Percentiles rank a stretch among this genome's conserved stretches.
These are phyloP conservation scores for Dichotomocladium elegans DNA, from an alignment of 371 early-diverging fungal genomes.

Conservation along the genomic window DNA sequence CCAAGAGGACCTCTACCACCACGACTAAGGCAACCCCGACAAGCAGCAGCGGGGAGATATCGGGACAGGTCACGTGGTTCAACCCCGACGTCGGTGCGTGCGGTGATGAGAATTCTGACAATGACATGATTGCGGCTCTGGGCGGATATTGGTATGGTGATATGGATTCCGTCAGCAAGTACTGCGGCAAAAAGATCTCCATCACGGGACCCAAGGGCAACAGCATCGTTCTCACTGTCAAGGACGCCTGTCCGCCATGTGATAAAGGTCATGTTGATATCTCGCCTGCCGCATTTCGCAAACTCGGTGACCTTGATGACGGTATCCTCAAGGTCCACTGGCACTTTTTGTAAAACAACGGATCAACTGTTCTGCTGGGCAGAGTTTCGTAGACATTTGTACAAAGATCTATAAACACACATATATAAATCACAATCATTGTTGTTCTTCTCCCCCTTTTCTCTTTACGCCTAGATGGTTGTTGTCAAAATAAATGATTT, in stretches of 20 bases:
- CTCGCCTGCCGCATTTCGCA: conserved; percentile 31
- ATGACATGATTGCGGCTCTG: conserved; percentile 29
- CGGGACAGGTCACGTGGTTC: background rate
- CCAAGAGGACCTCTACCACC: conserved; percentile 11
- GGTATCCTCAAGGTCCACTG: conserved; percentile 36
- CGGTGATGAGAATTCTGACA: conserved; percentile 25
- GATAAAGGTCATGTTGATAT: conserved; percentile 27
- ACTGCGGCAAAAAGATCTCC: conserved; percentile 27
- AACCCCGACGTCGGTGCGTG: conserved; percentile 37
- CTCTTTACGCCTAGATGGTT: too few species aligned
- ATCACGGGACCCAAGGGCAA: conserved; percentile 31
- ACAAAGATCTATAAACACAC: too few species aligned
- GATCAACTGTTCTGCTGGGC: too few species aligned
- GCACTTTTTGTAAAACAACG: conserved; percentile 15
- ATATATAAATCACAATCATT: too few species aligned
- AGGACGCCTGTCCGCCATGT: conserved; percentile 30
- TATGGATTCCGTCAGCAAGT: conserved; percentile 24
- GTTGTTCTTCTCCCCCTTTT: too few species aligned
- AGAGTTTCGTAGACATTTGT: too few species aligned
- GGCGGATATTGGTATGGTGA: conserved; percentile 27
- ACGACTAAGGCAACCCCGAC: conserved; percentile 13
- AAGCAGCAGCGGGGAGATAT: background rate
- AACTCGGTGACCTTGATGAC: conserved; percentile 22
- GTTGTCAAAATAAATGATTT: too few species aligned
- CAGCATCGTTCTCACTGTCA: conserved; percentile 24